These are phyloP conservation scores for Acrocalymma vagum DNA, from an alignment of 2,329 filamentous ascomycete genomes.

Conservation along the genomic window DNA sequence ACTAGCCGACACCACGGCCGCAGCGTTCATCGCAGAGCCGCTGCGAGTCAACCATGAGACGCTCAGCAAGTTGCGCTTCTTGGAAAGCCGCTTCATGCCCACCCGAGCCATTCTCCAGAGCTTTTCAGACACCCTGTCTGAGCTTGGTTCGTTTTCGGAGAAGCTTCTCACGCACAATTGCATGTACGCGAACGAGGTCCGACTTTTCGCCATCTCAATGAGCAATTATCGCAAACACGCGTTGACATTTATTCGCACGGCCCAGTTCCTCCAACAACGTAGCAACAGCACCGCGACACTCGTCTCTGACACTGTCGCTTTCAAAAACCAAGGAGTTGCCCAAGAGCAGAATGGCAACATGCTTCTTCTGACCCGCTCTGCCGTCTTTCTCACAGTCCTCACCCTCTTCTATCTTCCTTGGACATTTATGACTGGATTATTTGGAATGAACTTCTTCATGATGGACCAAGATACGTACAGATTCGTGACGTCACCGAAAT, in stretches of 20 bases:
- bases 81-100: constrained; percentile 28
- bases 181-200: background rate
- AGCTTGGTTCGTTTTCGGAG: background rate
- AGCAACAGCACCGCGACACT: constrained; percentile 5
- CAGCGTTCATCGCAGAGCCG: constrained; percentile 21
- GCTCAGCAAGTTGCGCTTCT: constrained; percentile 14
- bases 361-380: constrained; percentile 17
- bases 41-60: constrained; percentile 27
- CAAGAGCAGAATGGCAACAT: constrained; percentile 16
- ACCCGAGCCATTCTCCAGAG: constrained; percentile 22
- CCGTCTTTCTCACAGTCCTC: constrained; percentile 22
- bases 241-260: constrained; percentile 1
- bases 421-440: constrained; percentile 32
- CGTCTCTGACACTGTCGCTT: constrained; percentile 10
- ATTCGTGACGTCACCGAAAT: constrained; percentile 4
- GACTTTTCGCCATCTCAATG: constrained; percentile 9
- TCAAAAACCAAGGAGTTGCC: constrained; percentile 14
- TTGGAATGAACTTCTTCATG: constrained; percentile 17
- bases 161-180: background rate
- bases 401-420: constrained; percentile 23
- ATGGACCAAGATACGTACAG: constrained; percentile 2
- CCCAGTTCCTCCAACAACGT: constrained; percentile 8
- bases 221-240: constrained; percentile 12
- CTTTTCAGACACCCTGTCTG: constrained; percentile 2
- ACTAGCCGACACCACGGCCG: constrained; percentile 16